These are phyloP conservation scores for Entomortierella parvispora DNA, from an alignment of 192 early-diverging fungal genomes.

Conservation along the genomic window DNA sequence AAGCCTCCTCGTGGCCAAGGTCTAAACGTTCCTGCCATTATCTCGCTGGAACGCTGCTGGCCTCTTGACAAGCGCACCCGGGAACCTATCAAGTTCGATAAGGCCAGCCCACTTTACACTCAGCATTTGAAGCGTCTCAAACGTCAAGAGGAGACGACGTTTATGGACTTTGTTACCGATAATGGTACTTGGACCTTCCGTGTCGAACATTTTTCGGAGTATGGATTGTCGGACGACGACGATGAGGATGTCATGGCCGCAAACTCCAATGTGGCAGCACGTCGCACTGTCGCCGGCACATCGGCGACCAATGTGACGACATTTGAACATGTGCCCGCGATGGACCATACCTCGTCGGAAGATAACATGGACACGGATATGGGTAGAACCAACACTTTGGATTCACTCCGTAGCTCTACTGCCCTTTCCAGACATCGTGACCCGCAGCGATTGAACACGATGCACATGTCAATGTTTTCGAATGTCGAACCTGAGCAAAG, in stretches of 20 bases:
- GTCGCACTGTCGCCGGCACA: not conserved
- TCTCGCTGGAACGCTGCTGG: slow-evolving; percentile 86
- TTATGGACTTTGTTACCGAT: slow-evolving; percentile 75
- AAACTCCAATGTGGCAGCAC: not conserved
- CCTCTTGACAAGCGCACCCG: slow-evolving; percentile 82
- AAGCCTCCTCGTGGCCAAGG: slow-evolving; percentile 88
- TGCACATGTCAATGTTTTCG: slow-evolving; percentile 25
- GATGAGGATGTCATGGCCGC: slow-evolving; percentile 62
- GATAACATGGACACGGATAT: too few relatives aligned
- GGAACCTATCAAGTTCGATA: slow-evolving; percentile 67
- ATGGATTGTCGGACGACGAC: slow-evolving; percentile 79
- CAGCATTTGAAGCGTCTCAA: slow-evolving; percentile 77
- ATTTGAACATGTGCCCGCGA: too few relatives aligned
- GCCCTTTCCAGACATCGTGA: slow-evolving; percentile 13
- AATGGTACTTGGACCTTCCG: slow-evolving; percentile 92
- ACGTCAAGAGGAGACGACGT: slow-evolving; percentile 78
- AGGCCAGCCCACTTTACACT: slow-evolving; percentile 73
- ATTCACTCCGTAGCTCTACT: not conserved
- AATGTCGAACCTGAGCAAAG: slow-evolving; percentile 2
- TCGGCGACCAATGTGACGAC: too few relatives aligned
- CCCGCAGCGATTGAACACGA: slow-evolving; percentile 43
- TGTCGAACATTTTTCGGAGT: slow-evolving; percentile 87
- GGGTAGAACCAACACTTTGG: not conserved
- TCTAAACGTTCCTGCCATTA: slow-evolving; percentile 86
- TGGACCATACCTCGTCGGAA: too few relatives aligned